phyloP scores from a whole-genome alignment of 805 yeast species.

The Citeromyces nyonsensis region DNA sequence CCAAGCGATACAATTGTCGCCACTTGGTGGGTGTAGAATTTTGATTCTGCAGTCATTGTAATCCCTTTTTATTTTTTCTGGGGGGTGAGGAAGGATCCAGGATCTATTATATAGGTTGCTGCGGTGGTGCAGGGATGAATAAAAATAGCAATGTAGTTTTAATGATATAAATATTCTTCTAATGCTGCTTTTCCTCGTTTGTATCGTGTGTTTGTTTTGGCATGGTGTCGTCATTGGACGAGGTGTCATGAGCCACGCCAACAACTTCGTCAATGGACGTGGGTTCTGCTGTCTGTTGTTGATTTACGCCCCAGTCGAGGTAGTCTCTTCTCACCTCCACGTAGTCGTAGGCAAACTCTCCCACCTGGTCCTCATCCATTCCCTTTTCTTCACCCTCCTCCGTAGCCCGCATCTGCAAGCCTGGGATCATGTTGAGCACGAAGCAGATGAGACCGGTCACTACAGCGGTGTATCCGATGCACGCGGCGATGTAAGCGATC shows the following conservation, averaged over 20 bases:
- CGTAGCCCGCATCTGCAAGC: conserved; percentile 61
- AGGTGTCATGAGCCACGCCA: conserved; percentile 1
- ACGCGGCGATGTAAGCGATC: conserved; percentile 67
- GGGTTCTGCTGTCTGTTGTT: background rate
- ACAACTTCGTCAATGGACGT: background rate
- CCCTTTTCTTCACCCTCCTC: conserved; percentile 83
- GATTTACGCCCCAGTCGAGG: conserved; percentile 26
- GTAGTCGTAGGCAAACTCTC: conserved; percentile 97
- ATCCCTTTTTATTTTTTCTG: too few species aligned
- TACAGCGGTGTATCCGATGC: conserved; percentile 56
- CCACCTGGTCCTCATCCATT: conserved; percentile 92
- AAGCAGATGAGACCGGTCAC: conserved; percentile 69
- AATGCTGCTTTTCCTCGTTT: background rate
- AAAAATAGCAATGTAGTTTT: background rate
- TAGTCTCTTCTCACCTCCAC: conserved; percentile 94
- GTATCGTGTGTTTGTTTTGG: background rate
- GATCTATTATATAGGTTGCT: background rate
- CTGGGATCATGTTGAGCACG: conserved; percentile 66
- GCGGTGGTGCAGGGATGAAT: background rate
- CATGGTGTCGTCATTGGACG: background rate
- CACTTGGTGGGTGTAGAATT: conserved; percentile 18
- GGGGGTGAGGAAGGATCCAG: too few species aligned
- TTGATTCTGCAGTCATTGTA: conserved; percentile 6
- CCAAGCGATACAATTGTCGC: conserved; percentile 36
- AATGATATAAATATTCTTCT: background rate